Evolutionary conservation across 352 stramenopile genomes (phyloP).

Genomic region (Phytophthora aleatoria): DNA sequence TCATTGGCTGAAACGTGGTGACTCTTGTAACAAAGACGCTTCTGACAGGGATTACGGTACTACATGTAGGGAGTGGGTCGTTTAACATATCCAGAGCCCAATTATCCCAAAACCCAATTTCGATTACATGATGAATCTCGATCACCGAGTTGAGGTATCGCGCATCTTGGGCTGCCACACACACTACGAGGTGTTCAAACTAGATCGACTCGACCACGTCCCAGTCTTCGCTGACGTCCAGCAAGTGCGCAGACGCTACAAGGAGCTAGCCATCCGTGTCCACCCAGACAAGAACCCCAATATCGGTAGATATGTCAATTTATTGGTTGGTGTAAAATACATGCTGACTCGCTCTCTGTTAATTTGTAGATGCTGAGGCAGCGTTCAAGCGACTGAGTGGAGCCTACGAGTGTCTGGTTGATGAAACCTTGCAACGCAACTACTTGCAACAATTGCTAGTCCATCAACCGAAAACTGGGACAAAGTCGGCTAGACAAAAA

Average conservation of each 20-base stretch:
- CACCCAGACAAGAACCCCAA: slow-evolving; percentile 67
- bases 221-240: slow-evolving; percentile 25
- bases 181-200: slow-evolving; percentile 52
- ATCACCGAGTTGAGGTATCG: slow-evolving; percentile 12
- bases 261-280: slow-evolving; percentile 54
- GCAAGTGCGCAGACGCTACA: slow-evolving; percentile 54
- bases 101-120: too few relatives aligned
- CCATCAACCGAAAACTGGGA: slow-evolving; percentile 4
- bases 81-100: too few relatives aligned
- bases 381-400: slow-evolving; percentile 81
- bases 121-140: too few relatives aligned
- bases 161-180: slow-evolving; percentile 42
- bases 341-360: background rate
- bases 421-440: slow-evolving; percentile 49
- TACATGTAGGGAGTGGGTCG: too few relatives aligned
- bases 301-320: slow-evolving; percentile 24
- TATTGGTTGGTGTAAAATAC: background rate
- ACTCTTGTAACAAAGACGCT: too few relatives aligned
- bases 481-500: slow-evolving; percentile 14
- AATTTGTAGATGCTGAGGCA: slow-evolving; percentile 58
- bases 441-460: slow-evolving; percentile 49
- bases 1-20: too few relatives aligned
- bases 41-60: too few relatives aligned
- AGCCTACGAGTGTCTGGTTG: slow-evolving; percentile 75
- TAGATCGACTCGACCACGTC: slow-evolving; percentile 12